phyloP scores from a whole-genome alignment of 495 filamentous ascomycete species.

The Paragyromitra xinjiangensis region DNA sequence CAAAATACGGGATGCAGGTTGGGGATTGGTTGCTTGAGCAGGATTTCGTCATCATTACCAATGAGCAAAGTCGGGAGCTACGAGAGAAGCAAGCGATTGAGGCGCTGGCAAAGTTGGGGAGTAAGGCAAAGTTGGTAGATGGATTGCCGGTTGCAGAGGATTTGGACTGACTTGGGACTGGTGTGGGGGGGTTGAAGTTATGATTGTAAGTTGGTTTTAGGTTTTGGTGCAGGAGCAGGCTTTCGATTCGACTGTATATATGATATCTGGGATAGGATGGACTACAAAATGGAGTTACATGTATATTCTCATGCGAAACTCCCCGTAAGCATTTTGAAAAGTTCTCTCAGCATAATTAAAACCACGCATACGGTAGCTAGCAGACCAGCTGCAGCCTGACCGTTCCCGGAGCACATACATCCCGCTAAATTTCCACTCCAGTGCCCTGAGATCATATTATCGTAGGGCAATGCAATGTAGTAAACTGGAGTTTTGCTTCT shows the following conservation, averaged over 20 bases:
- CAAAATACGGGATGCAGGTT: slow-evolving; percentile 66
- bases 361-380: no score
- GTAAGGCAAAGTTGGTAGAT: slow-evolving; percentile 79
- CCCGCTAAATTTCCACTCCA: no score
- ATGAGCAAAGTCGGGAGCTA: slow-evolving; percentile 73
- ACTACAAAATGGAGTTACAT: background rate
- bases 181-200: background rate
- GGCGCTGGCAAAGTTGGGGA: slow-evolving; percentile 75
- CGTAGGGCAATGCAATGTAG: no score
- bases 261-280: background rate
- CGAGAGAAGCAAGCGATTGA: slow-evolving; percentile 74
- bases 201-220: background rate
- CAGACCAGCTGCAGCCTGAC: no score
- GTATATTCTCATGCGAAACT: background rate
- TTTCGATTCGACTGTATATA: background rate
- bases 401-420: no score
- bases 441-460: no score
- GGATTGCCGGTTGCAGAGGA: slow-evolving; percentile 80
- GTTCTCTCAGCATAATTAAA: no score
- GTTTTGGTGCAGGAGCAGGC: background rate
- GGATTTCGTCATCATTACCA: slow-evolving; percentile 80
- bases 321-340: no score
- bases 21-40: slow-evolving; percentile 68
- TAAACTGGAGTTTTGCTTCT: background rate
- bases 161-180: slow-evolving; percentile 63